Base-by-base conservation (phyloP, 345 rosid genomes). In the Arabis alpina region DNA sequence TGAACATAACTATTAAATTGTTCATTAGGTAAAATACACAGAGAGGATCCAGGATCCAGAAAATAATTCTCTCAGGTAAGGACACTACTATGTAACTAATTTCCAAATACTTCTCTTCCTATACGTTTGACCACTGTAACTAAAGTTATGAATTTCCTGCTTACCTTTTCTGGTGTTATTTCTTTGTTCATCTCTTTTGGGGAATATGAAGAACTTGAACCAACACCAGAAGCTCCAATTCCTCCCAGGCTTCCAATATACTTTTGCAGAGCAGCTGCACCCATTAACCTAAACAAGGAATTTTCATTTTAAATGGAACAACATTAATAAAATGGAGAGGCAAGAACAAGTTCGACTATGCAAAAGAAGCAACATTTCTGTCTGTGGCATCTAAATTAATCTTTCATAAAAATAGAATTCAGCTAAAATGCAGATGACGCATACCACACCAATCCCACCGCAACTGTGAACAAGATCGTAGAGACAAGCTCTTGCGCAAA, bases 211-310 rank as follows among this genome's bases (percentile, higher is more conserved):
- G 98, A 91, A 77, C 92, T 88, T 39, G 99, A 94, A 66, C 98
- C 98, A 76, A 91, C 98, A 52, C 98, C 96, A 51, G 99, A 91
- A 71, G 98, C 56, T 77, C 99, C 98, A 60, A 93, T 93, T 61
- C 98, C 98, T 71, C 99, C 98, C 64, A 91, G 79, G 81, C 93
- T 85, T 56, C 96, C 98, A 61, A 91, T 78, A 79, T 91, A 94
- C 83, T 87, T 94, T 70, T 94, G 98, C 70, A 94, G 93, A 24
- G 98, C 97, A 59, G 98, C 83, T 49, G 96, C 92, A 78, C 99
- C 98, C 95, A 94, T 83, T 41, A 94, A 54, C 96, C 99, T 91
- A 80, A 70, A 71, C 75, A 57, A 62, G n/a, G 70, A 41, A 25
- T 52, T 66, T 67, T 30, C n/a, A 32, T 37, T 41, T 58, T 30